A percentile compares a stretch with the other conserved stretches of the same genome.
Conservation (phyloP, 1,284 basidiomycete species). For the Malassezia arunalokei region DNA sequence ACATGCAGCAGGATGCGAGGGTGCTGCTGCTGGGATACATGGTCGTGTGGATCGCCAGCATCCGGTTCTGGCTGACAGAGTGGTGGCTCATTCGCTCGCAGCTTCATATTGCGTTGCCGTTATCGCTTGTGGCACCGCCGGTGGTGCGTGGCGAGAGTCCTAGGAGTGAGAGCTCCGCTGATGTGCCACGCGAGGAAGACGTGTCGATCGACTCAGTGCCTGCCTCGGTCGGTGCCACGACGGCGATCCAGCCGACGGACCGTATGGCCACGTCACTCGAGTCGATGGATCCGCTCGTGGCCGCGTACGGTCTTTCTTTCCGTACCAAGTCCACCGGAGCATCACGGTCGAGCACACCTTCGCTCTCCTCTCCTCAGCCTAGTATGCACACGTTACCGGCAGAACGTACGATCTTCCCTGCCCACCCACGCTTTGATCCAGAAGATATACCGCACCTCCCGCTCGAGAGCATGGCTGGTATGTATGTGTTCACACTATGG, state of each 20-base stretch:
- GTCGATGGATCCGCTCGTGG: conserved; percentile 5
- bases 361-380: background rate
- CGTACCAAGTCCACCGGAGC: background rate
- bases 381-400: background rate
- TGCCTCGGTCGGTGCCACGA: background rate
- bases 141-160: conserved; percentile 12
- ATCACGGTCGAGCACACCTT: background rate
- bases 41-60: conserved; percentile 1
- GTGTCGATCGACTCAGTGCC: background rate
- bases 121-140: conserved; percentile 7
- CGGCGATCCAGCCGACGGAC: background rate
- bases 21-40: conserved; percentile 1
- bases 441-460: background rate
- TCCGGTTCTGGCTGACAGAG: conserved; percentile 14
- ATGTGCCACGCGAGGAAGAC: background rate
- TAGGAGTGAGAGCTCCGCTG: conserved; percentile 11
- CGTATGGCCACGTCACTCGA: background rate
- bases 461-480: conserved; percentile 8
- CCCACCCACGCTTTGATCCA: conserved; percentile 15
- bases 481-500: conserved; percentile 17
- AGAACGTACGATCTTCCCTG: conserved; percentile 7
- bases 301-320: conserved; percentile 5
- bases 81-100: conserved; percentile 16
- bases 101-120: conserved; percentile 10
- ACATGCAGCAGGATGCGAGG: conserved; percentile 9